Conservation (phyloP, 805 yeast genomes). For the Candida endomychidarum region DNA sequence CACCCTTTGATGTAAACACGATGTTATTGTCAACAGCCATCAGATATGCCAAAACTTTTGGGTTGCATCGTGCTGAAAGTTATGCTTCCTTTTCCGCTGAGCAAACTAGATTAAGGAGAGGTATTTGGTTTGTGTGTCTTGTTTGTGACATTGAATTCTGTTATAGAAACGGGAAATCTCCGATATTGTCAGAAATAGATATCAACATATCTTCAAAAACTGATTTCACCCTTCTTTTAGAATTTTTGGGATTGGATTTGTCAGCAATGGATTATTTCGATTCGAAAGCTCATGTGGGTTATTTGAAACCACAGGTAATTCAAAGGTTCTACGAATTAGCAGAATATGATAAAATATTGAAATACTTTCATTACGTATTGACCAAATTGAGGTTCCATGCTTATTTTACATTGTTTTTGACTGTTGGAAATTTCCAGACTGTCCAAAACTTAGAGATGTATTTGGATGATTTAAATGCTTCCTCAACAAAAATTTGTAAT, state of each 20-base stretch:
- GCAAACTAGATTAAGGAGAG: conserved; percentile 24
- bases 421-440: conserved; percentile 22
- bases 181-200: conserved; percentile 25
- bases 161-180: conserved; percentile 40
- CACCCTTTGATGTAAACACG: conserved; percentile 26
- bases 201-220: conserved; percentile 5
- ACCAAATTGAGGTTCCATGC: conserved; percentile 27
- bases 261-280: conserved; percentile 8
- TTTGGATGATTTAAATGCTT: conserved; percentile 28
- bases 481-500: conserved; percentile 20
- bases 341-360: conserved; percentile 1
- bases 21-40: conserved; percentile 33
- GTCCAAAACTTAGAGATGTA: conserved; percentile 20
- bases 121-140: conserved; percentile 37
- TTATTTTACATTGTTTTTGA: conserved; percentile 31
- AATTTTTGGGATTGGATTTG: background rate
- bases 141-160: conserved; percentile 37
- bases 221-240: conserved; percentile 5
- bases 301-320: conserved; percentile 1
- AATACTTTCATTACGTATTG: conserved; percentile 15
- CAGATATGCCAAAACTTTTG: conserved; percentile 40
- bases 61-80: conserved; percentile 37
- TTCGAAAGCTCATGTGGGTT: conserved; percentile 7
- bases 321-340: conserved; percentile 1
- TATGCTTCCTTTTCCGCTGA: conserved; percentile 18